Conservation (phyloP, 2,329 filamentous ascomycete species). For the Elsinoe australis region DNA sequence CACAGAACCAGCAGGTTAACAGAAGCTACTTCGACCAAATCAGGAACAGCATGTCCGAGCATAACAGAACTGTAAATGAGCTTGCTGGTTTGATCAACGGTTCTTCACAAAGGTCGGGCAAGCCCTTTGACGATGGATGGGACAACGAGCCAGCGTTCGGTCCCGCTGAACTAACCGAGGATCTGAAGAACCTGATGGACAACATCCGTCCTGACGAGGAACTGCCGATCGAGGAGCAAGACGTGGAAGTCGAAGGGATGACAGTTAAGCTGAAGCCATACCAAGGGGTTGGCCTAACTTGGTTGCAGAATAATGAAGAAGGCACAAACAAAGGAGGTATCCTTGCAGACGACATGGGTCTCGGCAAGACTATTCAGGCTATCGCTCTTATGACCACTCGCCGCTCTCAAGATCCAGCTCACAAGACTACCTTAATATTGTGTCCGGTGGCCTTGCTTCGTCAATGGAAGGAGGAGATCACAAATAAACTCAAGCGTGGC, state of each 20-base stretch:
- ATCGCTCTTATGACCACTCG: constrained; percentile 67
- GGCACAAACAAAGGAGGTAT: constrained; percentile 67
- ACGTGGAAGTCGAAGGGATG: constrained; percentile 62
- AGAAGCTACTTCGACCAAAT: not conserved
- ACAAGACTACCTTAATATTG: constrained; percentile 73
- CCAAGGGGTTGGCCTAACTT: constrained; percentile 68
- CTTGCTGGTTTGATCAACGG: not conserved
- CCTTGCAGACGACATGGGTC: constrained; percentile 72
- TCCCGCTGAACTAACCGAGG: constrained; percentile 50
- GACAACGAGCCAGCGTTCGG: constrained; percentile 34
- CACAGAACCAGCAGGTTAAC: no score
- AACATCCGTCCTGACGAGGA: constrained; percentile 65
- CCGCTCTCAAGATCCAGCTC: constrained; percentile 50
- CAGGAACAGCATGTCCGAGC: no score
- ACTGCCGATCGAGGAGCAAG: constrained; percentile 47
- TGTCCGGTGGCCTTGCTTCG: constrained; percentile 71
- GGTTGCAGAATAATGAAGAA: constrained; percentile 68
- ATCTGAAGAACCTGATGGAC: constrained; percentile 61
- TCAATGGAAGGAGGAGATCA: constrained; percentile 79
- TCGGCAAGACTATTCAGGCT: constrained; percentile 78
- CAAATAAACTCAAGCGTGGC: constrained; percentile 54
- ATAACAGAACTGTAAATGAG: not conserved
- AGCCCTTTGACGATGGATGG: constrained; percentile 19
- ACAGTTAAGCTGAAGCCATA: constrained; percentile 67
- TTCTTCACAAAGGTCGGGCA: not conserved